Conservation (phyloP, 2,329 filamentous ascomycete genomes). For the Penicillium sclerotigenum region DNA sequence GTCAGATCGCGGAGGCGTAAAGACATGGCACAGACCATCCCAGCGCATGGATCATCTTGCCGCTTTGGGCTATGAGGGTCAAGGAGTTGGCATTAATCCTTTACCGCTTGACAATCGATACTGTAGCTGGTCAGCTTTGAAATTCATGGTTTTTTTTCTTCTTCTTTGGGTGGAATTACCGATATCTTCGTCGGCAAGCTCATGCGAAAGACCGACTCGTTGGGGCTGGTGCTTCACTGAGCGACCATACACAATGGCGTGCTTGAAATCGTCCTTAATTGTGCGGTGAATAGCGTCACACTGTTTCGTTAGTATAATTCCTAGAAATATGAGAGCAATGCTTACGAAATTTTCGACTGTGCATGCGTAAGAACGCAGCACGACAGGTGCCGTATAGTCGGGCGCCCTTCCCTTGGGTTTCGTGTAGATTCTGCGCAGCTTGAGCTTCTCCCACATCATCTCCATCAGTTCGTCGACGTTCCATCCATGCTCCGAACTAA, state of each 20-base stretch:
- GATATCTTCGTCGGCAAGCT: conserved; percentile 95
- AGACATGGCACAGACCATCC: conserved; percentile 20
- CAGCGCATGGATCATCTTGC: conserved; percentile 24
- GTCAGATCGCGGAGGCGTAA: conserved; percentile 21
- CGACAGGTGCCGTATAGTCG: conserved; percentile 88
- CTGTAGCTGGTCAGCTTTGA: conserved; percentile 39
- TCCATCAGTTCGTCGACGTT: conserved; percentile 96
- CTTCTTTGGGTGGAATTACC: conserved; percentile 55
- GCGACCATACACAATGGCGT: conserved; percentile 92
- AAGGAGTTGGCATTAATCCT: conserved; percentile 17
- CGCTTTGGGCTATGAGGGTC: conserved; percentile 28
- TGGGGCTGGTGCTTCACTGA: conserved; percentile 99
- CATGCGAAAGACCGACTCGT: conserved; percentile 84
- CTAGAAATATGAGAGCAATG: conserved; percentile 23
- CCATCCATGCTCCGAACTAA: conserved; percentile 97
- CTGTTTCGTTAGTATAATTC: conserved; percentile 47
- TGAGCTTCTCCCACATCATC: conserved; percentile 97
- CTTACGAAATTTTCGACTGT: conserved; percentile 97
- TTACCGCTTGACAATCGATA: conserved; percentile 69
- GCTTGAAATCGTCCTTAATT: conserved; percentile 93
- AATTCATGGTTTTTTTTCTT: neutral
- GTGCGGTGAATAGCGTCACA: conserved; percentile 97
- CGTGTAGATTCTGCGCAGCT: conserved; percentile 88
- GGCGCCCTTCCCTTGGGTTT: conserved; percentile 95
- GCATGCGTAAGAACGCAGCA: conserved; percentile 75